Base-by-base conservation (phyloP, 2,329 filamentous ascomycete genomes). In the Clonostachys solani region DNA sequence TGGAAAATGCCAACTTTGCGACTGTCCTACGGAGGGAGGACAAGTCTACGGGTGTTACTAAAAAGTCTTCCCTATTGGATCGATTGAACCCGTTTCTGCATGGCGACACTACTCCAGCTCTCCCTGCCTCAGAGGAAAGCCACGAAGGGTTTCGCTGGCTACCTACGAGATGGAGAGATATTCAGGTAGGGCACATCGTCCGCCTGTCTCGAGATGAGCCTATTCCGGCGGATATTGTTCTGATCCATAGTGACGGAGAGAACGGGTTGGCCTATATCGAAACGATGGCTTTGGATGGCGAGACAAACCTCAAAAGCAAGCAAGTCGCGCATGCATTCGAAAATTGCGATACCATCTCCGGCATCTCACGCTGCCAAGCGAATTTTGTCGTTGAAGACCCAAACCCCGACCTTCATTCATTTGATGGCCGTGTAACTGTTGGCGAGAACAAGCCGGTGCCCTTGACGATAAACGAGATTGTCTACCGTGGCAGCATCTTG, bases 401-500 rank as follows among this genome's bases (percentile, higher is more conserved):
- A 0, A 92, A 91, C 54, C 77, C 84, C 7, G 82, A 92, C 55
- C 73, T 92, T 2, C 91, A 90, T 69, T 83, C 78, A 48, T 92
- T 91, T 54, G 81, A 91, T 51, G 87, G 87, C 13, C 81, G 79
- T 45, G 78, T 89, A 3, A 77, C 75, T 0, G 67, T 86, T 15
- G 65, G 73, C 19, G 79, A 65, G 5, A 29, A 29, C 9, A 76
- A 82, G 56, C 81, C 76, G 35, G 70, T 64, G 5, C 90, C 92
- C 0, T 69, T 96, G 54, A 95, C 89, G 0, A 81, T 89, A 38
- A 86, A 82, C 48, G 88, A 96, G 56, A 83, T 96, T 45, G 73
- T 96, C 6, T 95, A 95, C 63, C 85, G 92, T 43, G 92, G 92
- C 38, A 94, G 89, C 57, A 80, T 92, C 5, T 64, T 96, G 47